Evolutionary conservation across 768 basidiomycete genomes (phyloP).

Genomic region (Hericium rajendrae): DNA sequence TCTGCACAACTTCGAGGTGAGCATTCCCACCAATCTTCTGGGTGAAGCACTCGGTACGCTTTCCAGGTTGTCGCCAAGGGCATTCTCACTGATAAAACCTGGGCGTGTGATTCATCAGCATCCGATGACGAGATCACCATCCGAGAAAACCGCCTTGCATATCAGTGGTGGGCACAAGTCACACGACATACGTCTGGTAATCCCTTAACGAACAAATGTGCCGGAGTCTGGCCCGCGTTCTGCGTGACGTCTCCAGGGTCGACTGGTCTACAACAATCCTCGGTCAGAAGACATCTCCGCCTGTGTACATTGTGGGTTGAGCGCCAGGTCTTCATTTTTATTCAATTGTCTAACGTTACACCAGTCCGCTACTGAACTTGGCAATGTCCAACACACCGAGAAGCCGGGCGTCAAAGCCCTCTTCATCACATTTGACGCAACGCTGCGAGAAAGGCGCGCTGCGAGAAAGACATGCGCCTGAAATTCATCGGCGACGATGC

Average conservation of each 20-base stretch:
- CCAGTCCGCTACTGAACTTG: slow-evolving; percentile 76
- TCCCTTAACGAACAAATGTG: no score
- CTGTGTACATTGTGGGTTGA: slow-evolving; percentile 62
- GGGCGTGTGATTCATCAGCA: slow-evolving; percentile 97
- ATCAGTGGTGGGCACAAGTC: slow-evolving; percentile 52
- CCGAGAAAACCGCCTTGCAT: slow-evolving; percentile 86
- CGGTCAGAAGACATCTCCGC: slow-evolving; percentile 65
- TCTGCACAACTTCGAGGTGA: slow-evolving; percentile 89
- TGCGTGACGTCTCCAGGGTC: slow-evolving; percentile 79
- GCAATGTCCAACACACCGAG: slow-evolving; percentile 91
- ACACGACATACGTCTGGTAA: background rate
- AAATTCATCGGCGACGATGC: slow-evolving; percentile 82
- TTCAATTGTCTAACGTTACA: background rate
- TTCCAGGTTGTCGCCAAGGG: slow-evolving; percentile 68
- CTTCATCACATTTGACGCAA: slow-evolving; percentile 97
- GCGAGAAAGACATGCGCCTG: slow-evolving; percentile 97
- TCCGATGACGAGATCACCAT: slow-evolving; percentile 91
- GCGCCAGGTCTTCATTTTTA: background rate
- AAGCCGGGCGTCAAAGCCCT: slow-evolving; percentile 82
- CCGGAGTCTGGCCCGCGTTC: slow-evolving; percentile 26
- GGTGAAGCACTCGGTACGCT: background rate
- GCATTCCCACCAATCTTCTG: background rate
- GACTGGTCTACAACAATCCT: slow-evolving; percentile 80
- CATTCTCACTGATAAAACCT: slow-evolving; percentile 79
- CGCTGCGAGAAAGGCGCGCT: slow-evolving; percentile 87